phyloP scores from a whole-genome alignment of 2,329 filamentous ascomycete species.

The Xylariaceae sp. region DNA sequence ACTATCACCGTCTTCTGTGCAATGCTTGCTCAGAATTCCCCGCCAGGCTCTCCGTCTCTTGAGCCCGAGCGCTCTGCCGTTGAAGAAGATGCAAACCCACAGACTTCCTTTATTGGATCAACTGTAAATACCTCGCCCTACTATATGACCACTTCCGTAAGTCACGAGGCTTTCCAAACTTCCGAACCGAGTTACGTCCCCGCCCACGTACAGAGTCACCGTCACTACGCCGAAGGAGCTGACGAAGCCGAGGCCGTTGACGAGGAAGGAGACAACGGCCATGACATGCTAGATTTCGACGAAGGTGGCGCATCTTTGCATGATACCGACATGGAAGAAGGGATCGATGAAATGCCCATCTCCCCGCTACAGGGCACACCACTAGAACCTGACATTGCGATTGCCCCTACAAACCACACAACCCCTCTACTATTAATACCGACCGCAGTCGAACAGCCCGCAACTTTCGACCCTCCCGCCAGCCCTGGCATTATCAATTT shows the following conservation, averaged over 20 bases:
- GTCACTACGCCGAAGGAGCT: conserved; percentile 1
- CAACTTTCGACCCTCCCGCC: neutral
- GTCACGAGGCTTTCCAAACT: conserved; percentile 5
- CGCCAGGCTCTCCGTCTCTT: conserved; percentile 34
- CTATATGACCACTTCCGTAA: conserved; percentile 1
- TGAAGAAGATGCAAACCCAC: conserved; percentile 33
- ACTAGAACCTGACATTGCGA: neutral
- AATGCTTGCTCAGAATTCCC: conserved; percentile 32
- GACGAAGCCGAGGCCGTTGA: conserved; percentile 10
- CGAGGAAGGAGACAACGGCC: conserved; percentile 26
- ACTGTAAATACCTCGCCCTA: conserved; percentile 22
- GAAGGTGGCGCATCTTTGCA: conserved; percentile 38
- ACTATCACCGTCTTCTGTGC: neutral
- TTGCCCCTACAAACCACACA: neutral
- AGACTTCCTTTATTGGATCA: conserved; percentile 22
- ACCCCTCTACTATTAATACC: neutral
- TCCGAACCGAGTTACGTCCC: conserved; percentile 4
- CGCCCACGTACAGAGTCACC: conserved; percentile 12
- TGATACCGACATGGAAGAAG: conserved; percentile 33
- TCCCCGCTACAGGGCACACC: conserved; percentile 4
- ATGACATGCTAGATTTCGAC: conserved; percentile 37
- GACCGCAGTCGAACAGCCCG: no score
- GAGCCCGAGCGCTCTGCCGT: conserved; percentile 32
- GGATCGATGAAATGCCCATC: conserved; percentile 15
- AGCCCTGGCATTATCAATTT: neutral